A percentile compares a stretch with the other conserved stretches of the same genome.
These are phyloP conservation scores for Lycium barbarum DNA, from an alignment of 257 asterid species.

Conservation along the genomic window DNA sequence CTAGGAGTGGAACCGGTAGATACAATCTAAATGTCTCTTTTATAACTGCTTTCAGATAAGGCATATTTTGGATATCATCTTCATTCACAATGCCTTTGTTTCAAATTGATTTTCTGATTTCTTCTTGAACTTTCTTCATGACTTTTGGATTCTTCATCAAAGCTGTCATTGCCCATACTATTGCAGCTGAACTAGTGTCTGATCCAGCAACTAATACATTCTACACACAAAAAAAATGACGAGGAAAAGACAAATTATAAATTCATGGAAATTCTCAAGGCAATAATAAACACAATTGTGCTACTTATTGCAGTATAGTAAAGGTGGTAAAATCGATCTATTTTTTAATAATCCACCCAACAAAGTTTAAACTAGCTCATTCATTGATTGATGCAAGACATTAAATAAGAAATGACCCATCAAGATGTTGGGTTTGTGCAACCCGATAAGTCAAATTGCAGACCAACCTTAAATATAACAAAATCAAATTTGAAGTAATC, in stretches of 20 bases:
- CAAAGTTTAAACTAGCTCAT: too few species aligned
- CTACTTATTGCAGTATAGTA: too few species aligned
- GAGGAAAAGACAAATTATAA: too few species aligned
- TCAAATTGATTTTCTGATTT: neutral
- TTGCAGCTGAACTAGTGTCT: too few species aligned
- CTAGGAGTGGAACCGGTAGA: neutral
- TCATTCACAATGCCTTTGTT: neutral
- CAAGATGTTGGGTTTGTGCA: neutral
- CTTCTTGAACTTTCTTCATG: constrained; percentile 6
- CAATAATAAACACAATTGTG: too few species aligned
- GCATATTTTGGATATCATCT: neutral
- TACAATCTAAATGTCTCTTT: neutral
- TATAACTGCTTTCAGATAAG: neutral
- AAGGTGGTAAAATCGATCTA: too few species aligned
- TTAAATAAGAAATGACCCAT: too few species aligned
- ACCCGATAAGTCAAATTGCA: neutral
- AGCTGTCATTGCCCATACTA: too few species aligned
- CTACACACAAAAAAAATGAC: neutral
- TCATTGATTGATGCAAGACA: too few species aligned
- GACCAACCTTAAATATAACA: neutral
- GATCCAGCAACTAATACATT: too few species aligned
- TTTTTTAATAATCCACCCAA: too few species aligned
- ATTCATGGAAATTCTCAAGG: neutral
- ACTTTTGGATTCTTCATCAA: neutral
- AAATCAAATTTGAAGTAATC: neutral